Evolutionary conservation across 2,329 filamentous ascomycete species (phyloP).

Genomic region (Stemphylium vesicarium): DNA sequence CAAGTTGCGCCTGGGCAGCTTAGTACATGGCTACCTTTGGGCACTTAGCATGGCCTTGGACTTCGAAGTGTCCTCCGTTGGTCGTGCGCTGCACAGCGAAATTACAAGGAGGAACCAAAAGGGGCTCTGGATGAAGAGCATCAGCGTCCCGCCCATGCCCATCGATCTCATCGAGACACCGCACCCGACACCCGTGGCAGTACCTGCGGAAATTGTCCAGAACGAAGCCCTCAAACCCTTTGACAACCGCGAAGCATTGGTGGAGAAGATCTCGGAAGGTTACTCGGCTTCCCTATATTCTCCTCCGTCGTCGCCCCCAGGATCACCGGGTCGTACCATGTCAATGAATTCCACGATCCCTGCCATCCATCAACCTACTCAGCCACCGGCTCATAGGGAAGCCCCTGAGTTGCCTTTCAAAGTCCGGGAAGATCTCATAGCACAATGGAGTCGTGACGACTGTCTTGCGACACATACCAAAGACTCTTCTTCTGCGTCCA

Average conservation of each 20-base stretch:
- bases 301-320: constrained; percentile 71
- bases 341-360: constrained; percentile 63
- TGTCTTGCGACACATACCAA: constrained; percentile 72
- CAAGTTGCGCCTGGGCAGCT: constrained; percentile 79
- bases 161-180: constrained; percentile 63
- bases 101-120: constrained; percentile 75
- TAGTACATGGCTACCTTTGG: constrained; percentile 92
- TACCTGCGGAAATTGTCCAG: constrained; percentile 36
- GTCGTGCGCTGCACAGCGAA: constrained; percentile 75
- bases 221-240: constrained; percentile 68
- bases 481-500: constrained; percentile 73
- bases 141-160: constrained; percentile 72
- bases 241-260: constrained; percentile 72
- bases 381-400: constrained; percentile 29
- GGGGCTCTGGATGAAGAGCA: constrained; percentile 77
- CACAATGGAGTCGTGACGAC: constrained; percentile 78
- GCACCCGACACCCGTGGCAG: constrained; percentile 27
- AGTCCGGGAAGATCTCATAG: constrained; percentile 76
- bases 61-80: constrained; percentile 72
- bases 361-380: constrained; percentile 31
- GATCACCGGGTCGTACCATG: constrained; percentile 71
- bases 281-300: constrained; percentile 70
- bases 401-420: constrained; percentile 65
- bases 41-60: constrained; percentile 77
- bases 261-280: constrained; percentile 74